Percentiles rank a stretch among this genome's conserved stretches.
These are phyloP conservation scores for Oryza rufipogon DNA, from an alignment of 176 grass and related monocot species.

Conservation along the genomic window DNA sequence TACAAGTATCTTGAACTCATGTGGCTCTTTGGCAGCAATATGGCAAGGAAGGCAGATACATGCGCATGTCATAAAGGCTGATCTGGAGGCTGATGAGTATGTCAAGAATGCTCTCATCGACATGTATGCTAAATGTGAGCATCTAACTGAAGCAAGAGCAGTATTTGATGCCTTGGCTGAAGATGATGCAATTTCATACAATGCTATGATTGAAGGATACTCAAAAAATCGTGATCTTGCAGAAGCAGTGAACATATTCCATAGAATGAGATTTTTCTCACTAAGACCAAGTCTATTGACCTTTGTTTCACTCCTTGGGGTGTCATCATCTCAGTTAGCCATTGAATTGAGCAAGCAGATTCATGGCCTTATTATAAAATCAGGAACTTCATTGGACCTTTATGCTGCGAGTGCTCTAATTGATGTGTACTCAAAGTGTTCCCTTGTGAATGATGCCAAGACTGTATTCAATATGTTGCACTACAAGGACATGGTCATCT, in stretches of 20 bases:
- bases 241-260: constrained; percentile 55
- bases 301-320: constrained; percentile 69
- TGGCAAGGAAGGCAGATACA: constrained; percentile 75
- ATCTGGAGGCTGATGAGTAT: constrained; percentile 63
- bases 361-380: constrained; percentile 71
- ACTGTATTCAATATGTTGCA: constrained; percentile 58
- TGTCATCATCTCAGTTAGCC: constrained; percentile 56
- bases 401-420: constrained; percentile 70
- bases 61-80: constrained; percentile 63
- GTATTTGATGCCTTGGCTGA: constrained; percentile 62
- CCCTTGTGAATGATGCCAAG: constrained; percentile 63
- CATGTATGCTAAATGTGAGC: constrained; percentile 79
- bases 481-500: constrained; percentile 66
- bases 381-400: constrained; percentile 54
- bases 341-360: constrained; percentile 71
- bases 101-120: constrained; percentile 80
- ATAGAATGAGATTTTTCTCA: constrained; percentile 63
- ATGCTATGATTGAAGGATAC: constrained; percentile 89
- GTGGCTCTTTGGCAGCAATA: constrained; percentile 54
- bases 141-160: constrained; percentile 52
- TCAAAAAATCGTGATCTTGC: constrained; percentile 54
- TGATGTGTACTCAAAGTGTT: constrained; percentile 81
- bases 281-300: constrained; percentile 60
- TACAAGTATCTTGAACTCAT: constrained; percentile 70
- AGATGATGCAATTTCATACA: constrained; percentile 65